A percentile compares a stretch with the other conserved stretches of the same genome.
Conservation (phyloP, 1,139 yeast genomes). For the Nakaseomyces glabratus region DNA sequence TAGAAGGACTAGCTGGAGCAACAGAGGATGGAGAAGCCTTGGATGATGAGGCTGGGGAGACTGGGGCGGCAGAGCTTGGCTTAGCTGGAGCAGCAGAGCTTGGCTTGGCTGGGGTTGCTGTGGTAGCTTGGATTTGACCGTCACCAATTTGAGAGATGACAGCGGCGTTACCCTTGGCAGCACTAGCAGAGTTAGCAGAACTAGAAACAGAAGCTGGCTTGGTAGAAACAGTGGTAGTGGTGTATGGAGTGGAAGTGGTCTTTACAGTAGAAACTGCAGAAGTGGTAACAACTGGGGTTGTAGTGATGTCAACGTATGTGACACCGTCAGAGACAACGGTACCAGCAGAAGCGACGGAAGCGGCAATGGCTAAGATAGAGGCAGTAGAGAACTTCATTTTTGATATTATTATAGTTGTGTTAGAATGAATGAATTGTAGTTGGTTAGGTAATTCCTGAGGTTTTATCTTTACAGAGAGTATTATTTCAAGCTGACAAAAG, state of each 20-base stretch:
- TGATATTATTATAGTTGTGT: not conserved
- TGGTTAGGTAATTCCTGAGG: no score
- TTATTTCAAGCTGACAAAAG: no score
- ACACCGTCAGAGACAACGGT: constrained; percentile 20
- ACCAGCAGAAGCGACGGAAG: constrained; percentile 11
- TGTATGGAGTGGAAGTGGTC: constrained; percentile 29
- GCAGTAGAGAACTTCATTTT: constrained; percentile 20
- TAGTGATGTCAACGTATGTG: constrained; percentile 30
- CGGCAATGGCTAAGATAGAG: constrained; percentile 15
- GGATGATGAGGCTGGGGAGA: not conserved
- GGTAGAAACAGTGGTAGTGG: constrained; percentile 17
- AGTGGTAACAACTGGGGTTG: constrained; percentile 30
- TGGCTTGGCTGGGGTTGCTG: constrained; percentile 2
- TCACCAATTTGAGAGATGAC: constrained; percentile 7
- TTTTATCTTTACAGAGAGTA: no score
- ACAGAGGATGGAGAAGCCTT: not conserved
- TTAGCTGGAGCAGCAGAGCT: not conserved
- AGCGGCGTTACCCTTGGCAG: not conserved
- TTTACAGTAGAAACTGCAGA: constrained; percentile 31
- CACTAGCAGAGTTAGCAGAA: not conserved
- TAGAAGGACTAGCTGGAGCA: constrained; percentile 6
- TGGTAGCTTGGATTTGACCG: constrained; percentile 8
- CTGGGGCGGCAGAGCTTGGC: constrained; percentile 5
- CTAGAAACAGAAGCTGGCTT: constrained; percentile 8
- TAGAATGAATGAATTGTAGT: constrained; percentile 4